Conservation (phyloP, 2,329 filamentous ascomycete species). For the Monosporascus sp. region DNA sequence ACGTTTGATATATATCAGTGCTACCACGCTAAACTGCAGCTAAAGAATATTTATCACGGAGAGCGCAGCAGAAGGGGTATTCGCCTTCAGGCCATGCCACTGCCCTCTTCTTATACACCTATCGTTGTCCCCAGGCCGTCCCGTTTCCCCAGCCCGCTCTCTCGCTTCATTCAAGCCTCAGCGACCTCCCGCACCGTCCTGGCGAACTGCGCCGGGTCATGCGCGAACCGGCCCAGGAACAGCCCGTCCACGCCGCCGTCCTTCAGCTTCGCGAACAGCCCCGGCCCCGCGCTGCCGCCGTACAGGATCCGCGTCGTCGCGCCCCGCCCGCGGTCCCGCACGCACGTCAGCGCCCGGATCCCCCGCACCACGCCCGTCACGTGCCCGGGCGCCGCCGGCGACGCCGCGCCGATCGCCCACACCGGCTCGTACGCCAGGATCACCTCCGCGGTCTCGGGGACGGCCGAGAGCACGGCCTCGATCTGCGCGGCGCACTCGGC, state of each 20-base stretch:
- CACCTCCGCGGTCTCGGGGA: conserved; percentile 60
- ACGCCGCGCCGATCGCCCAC: conserved; percentile 75
- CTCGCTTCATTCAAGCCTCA: conserved; percentile 24
- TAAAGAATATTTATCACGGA: no score
- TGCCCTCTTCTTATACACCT: no score
- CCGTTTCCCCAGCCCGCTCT: no score
- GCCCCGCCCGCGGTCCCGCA: conserved; percentile 43
- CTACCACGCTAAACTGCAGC: no score
- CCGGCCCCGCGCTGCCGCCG: conserved; percentile 76
- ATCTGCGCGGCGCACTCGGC: conserved; percentile 63
- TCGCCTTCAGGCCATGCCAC: no score
- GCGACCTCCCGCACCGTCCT: conserved; percentile 69
- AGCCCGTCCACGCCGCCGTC: conserved; percentile 66
- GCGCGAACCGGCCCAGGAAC: conserved; percentile 76
- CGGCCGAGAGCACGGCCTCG: conserved; percentile 51
- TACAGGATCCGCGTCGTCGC: conserved; percentile 64
- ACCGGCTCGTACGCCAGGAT: conserved; percentile 83
- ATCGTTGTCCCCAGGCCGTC: no score
- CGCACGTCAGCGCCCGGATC: conserved; percentile 49
- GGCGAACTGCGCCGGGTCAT: conserved; percentile 66
- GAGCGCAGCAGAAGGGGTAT: no score
- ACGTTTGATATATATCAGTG: no score
- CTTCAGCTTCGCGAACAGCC: conserved; percentile 63
- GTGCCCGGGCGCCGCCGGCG: conserved; percentile 67
- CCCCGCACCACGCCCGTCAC: conserved; percentile 65